phyloP scores from a whole-genome alignment of 2,329 filamentous ascomycete genomes.

The Nectriaceae sp. region DNA sequence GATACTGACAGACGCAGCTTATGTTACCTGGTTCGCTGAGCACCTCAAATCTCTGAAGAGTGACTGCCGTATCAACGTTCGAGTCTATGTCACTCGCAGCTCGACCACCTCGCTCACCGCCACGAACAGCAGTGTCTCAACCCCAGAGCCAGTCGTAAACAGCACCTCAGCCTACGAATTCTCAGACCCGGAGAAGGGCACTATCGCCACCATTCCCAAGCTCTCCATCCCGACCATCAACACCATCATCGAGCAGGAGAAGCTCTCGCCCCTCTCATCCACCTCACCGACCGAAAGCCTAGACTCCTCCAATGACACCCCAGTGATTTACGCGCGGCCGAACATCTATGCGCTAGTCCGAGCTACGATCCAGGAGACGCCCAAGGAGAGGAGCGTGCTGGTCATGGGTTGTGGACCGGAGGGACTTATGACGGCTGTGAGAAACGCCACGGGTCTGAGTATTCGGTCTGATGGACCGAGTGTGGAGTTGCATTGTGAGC shows the following conservation, averaged over 20 bases:
- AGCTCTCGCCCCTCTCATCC: conserved; percentile 17
- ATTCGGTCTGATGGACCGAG: conserved; percentile 44
- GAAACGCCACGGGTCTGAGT: conserved; percentile 41
- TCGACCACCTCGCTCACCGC: conserved; percentile 6
- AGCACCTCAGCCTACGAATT: conserved; percentile 4
- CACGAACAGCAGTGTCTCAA: conserved; percentile 7
- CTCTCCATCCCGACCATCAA: conserved; percentile 2
- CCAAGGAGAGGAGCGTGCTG: conserved; percentile 36
- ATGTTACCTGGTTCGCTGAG: conserved; percentile 40
- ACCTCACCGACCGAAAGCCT: conserved; percentile 1
- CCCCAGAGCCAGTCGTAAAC: conserved; percentile 15
- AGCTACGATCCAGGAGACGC: conserved; percentile 29
- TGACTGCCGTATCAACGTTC: conserved; percentile 32
- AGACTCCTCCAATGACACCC: conserved; percentile 14
- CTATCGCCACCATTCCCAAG: conserved; percentile 1
- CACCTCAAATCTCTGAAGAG: conserved; percentile 35
- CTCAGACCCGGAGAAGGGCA: conserved; percentile 14
- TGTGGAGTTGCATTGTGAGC: conserved; percentile 51
- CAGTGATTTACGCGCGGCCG: conserved; percentile 37
- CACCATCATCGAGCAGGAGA: conserved; percentile 12
- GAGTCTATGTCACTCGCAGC: conserved; percentile 38
- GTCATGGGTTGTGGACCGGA: conserved; percentile 51
- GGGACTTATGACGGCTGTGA: conserved; percentile 42
- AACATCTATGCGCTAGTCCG: conserved; percentile 39
- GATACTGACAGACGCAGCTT: conserved; percentile 25